A percentile compares a stretch with the other conserved stretches of the same genome.
Conservation (phyloP, 176 grass and related monocot genomes). For the Coix lacrymajobi region DNA sequence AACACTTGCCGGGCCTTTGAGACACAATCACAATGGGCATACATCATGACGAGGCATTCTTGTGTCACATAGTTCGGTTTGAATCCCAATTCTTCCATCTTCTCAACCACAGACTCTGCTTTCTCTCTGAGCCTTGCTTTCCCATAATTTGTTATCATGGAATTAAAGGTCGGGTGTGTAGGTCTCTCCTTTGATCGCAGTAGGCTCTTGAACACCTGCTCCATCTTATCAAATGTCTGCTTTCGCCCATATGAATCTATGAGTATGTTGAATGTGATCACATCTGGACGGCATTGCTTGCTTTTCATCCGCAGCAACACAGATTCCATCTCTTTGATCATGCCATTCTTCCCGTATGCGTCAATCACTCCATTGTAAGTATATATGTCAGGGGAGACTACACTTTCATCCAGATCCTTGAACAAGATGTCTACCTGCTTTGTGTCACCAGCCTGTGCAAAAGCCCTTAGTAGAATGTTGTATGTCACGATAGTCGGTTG, state of each 20-base stretch:
- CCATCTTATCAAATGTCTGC: constrained; percentile 93
- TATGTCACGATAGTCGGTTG: constrained; percentile 83
- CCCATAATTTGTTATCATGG: constrained; percentile 95
- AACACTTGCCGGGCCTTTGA: constrained; percentile 66
- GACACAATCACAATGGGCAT: constrained; percentile 64
- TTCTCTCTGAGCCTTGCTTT: constrained; percentile 87
- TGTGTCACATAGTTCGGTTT: constrained; percentile 80
- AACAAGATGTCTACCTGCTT: constrained; percentile 79
- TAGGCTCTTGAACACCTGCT: constrained; percentile 92
- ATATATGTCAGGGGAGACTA: constrained; percentile 65
- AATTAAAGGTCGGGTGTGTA: constrained; percentile 88
- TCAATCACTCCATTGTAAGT: constrained; percentile 86
- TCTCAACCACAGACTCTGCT: constrained; percentile 59
- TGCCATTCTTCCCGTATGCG: constrained; percentile 82
- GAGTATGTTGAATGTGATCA: constrained; percentile 93
- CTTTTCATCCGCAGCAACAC: constrained; percentile 78
- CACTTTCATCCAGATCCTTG: constrained; percentile 80
- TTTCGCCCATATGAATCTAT: constrained; percentile 83
- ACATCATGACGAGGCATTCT: constrained; percentile 81
- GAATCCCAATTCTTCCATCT: constrained; percentile 75
- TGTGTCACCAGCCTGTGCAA: constrained; percentile 70
- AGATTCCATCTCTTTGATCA: constrained; percentile 93
- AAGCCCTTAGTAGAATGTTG: constrained; percentile 91
- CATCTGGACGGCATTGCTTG: constrained; percentile 74
- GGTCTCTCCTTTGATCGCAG: constrained; percentile 75